Percentiles rank a stretch among this genome's conserved stretches.
phyloP scores from a whole-genome alignment of 768 basidiomycete genomes.

The Antrodiella citrinella region DNA sequence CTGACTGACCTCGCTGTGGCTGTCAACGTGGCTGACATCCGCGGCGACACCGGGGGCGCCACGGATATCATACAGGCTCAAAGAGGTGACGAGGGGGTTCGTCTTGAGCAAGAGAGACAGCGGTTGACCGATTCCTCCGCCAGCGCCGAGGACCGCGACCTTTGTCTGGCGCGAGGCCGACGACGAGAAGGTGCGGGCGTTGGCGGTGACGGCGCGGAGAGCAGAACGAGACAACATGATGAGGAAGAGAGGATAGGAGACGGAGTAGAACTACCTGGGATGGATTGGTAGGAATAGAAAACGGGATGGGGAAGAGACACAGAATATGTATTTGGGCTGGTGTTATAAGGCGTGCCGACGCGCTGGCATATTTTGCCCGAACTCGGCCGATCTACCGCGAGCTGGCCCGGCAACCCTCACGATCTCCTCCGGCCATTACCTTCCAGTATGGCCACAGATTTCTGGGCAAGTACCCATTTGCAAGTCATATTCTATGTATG shows the following conservation, averaged over 20 bases:
- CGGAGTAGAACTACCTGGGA: neutral
- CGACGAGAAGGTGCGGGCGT: conserved; percentile 68
- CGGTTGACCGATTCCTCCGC: conserved; percentile 98
- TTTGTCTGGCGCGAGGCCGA: conserved; percentile 66
- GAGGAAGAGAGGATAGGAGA: conserved; percentile 6
- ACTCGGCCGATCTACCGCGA: conserved; percentile 4
- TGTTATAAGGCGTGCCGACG: neutral
- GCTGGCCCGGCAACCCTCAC: neutral
- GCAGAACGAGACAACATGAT: conserved; percentile 63
- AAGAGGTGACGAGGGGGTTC: conserved; percentile 80
- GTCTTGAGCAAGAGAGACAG: conserved; percentile 89
- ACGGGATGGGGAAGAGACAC: conserved; percentile 3
- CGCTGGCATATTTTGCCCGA: conserved; percentile 9
- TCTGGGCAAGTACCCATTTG: conserved; percentile 91
- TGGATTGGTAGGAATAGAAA: conserved; percentile 1
- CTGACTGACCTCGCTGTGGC: conserved; percentile 60
- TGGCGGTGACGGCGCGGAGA: conserved; percentile 45
- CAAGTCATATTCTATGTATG: conserved; percentile 28
- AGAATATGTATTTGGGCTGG: neutral
- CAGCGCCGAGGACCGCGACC: conserved; percentile 96
- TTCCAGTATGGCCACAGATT: conserved; percentile 72
- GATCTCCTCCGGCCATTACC: neutral
- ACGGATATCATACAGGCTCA: conserved; percentile 91
- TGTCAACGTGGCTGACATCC: conserved; percentile 93
- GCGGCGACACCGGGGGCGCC: conserved; percentile 96